A percentile compares a stretch with the other conserved stretches of the same genome.
phyloP scores from a whole-genome alignment of 305 asterid species.

The Fraxinus angustifolia region DNA sequence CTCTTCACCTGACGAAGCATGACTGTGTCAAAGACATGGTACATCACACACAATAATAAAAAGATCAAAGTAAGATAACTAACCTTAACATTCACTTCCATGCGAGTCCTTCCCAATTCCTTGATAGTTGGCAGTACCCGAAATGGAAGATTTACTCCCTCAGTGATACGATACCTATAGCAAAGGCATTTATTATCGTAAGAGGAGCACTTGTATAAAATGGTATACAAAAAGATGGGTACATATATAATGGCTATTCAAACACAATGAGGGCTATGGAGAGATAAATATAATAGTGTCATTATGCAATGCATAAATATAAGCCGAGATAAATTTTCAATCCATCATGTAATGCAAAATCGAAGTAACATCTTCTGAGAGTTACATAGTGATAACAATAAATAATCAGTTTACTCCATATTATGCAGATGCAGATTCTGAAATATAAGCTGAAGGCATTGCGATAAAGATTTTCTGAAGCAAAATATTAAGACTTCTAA shows the following conservation, averaged over 20 bases:
- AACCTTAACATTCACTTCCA: conserved; percentile 99
- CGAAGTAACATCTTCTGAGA: not conserved
- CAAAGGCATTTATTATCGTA: conserved; percentile 22
- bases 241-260: not conserved
- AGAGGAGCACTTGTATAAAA: conserved; percentile 14
- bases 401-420: not conserved
- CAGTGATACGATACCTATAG: conserved; percentile 90
- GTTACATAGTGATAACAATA: not conserved
- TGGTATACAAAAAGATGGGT: not conserved
- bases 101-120: conserved; percentile 97
- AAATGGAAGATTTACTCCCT: conserved; percentile 98
- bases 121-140: conserved; percentile 96
- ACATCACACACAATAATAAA: not conserved
- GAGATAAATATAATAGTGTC: not conserved
- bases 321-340: not conserved
- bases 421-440: not conserved
- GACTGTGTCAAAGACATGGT: conserved; percentile 1
- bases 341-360: not conserved
- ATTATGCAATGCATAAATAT: not conserved
- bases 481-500: not conserved
- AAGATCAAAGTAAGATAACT: conserved; percentile 27
- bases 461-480: not conserved
- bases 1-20: conserved; percentile 72
- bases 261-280: not conserved
- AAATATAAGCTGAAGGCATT: not conserved